Percentiles rank a stretch among this genome's conserved stretches.
Evolutionary conservation across 345 rosid genomes (phyloP).

Genomic region (Citrus hindsii): DNA sequence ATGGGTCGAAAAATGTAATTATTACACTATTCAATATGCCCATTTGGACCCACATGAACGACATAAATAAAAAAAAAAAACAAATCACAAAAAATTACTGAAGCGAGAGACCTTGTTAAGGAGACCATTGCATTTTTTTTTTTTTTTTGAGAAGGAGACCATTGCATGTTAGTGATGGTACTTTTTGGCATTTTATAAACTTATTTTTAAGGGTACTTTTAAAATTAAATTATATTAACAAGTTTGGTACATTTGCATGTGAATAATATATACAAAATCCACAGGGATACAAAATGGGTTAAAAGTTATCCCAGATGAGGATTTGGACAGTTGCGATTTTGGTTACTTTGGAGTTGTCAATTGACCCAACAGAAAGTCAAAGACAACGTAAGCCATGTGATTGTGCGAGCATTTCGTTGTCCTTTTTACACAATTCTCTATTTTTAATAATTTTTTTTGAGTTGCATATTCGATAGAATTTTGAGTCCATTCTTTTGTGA

Average conservation of each 20-base stretch:
- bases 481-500: background rate
- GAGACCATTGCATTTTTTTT: background rate
- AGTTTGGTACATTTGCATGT: slow-evolving; percentile 18
- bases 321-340: background rate
- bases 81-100: background rate
- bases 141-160: background rate
- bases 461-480: too few relatives aligned
- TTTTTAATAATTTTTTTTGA: background rate
- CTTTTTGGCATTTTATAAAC: background rate
- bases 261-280: slow-evolving; percentile 3
- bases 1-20: background rate
- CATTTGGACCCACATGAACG: background rate
- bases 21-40: background rate
- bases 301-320: background rate
- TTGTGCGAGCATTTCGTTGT: background rate
- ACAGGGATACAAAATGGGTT: background rate
- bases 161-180: background rate
- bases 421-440: background rate
- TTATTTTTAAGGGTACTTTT: too few relatives aligned
- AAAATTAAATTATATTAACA: background rate
- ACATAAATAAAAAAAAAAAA: too few relatives aligned
- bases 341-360: background rate
- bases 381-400: background rate
- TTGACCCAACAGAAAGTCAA: slow-evolving; percentile 7
- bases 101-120: too few relatives aligned